Evolutionary conservation across 208 protist genomes (phyloP), one percentile per base, ranked within the genome.

Genomic region (Wallacemonas sp.): DNA sequence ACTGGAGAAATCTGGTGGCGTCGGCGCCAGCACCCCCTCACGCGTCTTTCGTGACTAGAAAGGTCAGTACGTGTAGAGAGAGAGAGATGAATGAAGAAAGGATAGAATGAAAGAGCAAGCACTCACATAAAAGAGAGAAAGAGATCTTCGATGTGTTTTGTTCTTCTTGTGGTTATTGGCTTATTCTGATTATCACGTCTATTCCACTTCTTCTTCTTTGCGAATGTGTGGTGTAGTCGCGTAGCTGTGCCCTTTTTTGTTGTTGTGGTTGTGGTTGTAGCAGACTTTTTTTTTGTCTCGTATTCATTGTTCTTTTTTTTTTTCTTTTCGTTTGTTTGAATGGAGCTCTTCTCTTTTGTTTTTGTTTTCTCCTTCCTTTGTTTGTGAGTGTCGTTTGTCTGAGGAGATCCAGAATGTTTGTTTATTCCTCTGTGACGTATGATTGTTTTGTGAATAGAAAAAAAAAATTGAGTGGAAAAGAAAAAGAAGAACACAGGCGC

Each of bases 1-100:
- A 26, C 55, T 71, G 31, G 61, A 71, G 1, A 49, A 53, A 12
- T 55, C 70, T 6, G 21, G 31, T 2, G 62, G 30, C 17, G 41
- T 44, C 27, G 61, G 53, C n/a, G n/a, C n/a, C 34, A 49, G 68
- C 8, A 39, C 62, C 22, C 44, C 44, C 36, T 61, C 36, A 36
- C 30, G 31, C 24, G 21, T 36, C 27, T 11, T 31, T 33, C 42
- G 59, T 3, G 36, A 71, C 51, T 22, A 30, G 51, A 63, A 72
- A 27, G 45, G 15, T 39, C 58, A 6, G 21, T 26, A 31, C 22
- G 22, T 22, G 8, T 33, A 30, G 11, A 26, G 4, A 8, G 15
- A 8, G 5, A 54, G 21, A 54, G 6, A 54, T 26, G 21, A 30
- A 54, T 15, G 14, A 72, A 21, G 44, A 30, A 72, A 55, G 38